These are phyloP conservation scores for Gaeumannomyces tritici DNA, from an alignment of 2,329 filamentous ascomycete genomes.

Conservation along the genomic window DNA sequence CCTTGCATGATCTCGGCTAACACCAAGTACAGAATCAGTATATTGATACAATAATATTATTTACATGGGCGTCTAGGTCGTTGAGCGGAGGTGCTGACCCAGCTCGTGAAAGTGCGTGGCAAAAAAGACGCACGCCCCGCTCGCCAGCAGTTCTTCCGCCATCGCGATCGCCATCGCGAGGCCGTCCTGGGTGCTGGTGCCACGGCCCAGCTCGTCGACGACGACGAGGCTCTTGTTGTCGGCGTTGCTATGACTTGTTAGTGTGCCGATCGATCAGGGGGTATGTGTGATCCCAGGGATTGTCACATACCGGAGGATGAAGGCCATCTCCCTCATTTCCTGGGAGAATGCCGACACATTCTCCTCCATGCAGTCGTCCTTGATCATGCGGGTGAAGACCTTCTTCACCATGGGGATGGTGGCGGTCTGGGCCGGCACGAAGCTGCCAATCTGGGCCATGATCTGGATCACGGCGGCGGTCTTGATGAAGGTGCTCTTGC, in stretches of 20 bases:
- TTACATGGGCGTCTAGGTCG: too few species aligned
- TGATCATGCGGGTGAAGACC: slow-evolving; percentile 79
- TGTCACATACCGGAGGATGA: slow-evolving; percentile 57
- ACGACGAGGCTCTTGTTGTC: slow-evolving; percentile 69
- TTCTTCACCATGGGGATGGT: slow-evolving; percentile 71
- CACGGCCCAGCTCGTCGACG: slow-evolving; percentile 85
- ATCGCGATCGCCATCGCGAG: slow-evolving; percentile 84
- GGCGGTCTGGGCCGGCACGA: slow-evolving; percentile 79
- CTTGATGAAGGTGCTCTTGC: slow-evolving; percentile 91
- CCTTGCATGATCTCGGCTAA: slow-evolving; percentile 62
- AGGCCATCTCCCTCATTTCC: slow-evolving; percentile 94
- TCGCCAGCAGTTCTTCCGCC: slow-evolving; percentile 77
- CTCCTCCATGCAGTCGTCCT: slow-evolving; percentile 78
- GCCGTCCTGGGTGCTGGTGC: slow-evolving; percentile 82
- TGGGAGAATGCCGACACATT: slow-evolving; percentile 90
- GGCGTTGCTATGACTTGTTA: slow-evolving; percentile 47
- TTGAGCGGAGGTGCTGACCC: slow-evolving; percentile 19
- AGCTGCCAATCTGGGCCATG: slow-evolving; percentile 90
- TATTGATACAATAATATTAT: background rate
- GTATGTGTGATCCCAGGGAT: background rate
- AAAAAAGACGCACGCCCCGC: slow-evolving; percentile 76
- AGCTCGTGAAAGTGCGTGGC: slow-evolving; percentile 87
- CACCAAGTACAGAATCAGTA: background rate
- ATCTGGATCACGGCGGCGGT: slow-evolving; percentile 75
- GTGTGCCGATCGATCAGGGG: background rate